A percentile compares a stretch with the other conserved stretches of the same genome.
These are phyloP conservation scores for Trichoderma afroharzianum DNA, from an alignment of 2,329 filamentous ascomycete species.

Conservation along the genomic window DNA sequence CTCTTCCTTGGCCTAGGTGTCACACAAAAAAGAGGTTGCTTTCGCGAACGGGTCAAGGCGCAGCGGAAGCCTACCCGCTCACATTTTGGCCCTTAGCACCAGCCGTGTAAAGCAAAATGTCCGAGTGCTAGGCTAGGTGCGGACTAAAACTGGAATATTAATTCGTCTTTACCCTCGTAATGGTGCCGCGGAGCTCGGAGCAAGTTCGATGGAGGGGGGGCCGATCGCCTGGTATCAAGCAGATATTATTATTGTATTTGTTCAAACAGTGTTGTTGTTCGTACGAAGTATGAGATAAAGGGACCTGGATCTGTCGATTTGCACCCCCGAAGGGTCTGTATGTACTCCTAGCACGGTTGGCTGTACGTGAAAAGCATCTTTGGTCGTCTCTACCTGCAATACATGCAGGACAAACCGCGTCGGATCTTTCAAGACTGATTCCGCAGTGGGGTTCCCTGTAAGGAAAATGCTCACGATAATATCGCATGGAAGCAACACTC, in stretches of 20 bases:
- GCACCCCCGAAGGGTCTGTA: not conserved
- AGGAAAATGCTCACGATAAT: not conserved
- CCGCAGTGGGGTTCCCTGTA: not conserved
- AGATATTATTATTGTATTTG: not conserved
- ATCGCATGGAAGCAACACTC: not conserved
- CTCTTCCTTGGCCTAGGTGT: not conserved
- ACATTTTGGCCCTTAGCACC: not conserved
- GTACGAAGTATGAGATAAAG: not conserved
- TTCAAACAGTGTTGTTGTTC: not conserved
- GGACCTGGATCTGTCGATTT: not conserved
- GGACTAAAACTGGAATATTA: not conserved
- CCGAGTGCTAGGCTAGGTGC: not conserved
- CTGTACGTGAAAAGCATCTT: not conserved
- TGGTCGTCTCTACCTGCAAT: not conserved
- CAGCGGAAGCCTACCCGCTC: not conserved
- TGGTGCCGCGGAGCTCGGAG: not conserved
- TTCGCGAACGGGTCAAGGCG: not conserved
- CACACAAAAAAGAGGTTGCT: not conserved
- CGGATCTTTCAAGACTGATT: not conserved
- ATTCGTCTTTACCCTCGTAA: not conserved
- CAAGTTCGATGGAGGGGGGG: not conserved
- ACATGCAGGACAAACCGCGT: not conserved
- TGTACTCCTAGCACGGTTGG: not conserved
- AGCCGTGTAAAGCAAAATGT: not conserved
- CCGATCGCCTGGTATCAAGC: not conserved